These are phyloP conservation scores for Termitomyces sp. DNA, from an alignment of 768 basidiomycete species.

Conservation along the genomic window DNA sequence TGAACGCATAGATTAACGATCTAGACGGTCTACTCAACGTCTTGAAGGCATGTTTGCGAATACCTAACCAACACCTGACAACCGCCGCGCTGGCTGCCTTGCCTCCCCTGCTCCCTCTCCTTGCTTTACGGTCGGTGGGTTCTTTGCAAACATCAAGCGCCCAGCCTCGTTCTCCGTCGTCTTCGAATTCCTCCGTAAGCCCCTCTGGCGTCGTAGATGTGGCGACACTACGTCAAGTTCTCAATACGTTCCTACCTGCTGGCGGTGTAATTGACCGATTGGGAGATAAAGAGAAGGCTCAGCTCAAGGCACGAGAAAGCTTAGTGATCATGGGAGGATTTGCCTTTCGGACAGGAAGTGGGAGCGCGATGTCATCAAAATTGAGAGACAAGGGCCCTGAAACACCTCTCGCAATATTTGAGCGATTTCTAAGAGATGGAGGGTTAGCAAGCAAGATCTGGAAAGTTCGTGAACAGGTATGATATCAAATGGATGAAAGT, in stretches of 20 bases:
- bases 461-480: constrained; percentile 83
- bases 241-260: constrained; percentile 64
- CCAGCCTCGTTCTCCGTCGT: constrained; percentile 43
- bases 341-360: constrained; percentile 54
- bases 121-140: constrained; percentile 39
- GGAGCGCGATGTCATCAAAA: constrained; percentile 37
- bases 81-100: constrained; percentile 71
- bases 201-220: constrained; percentile 44
- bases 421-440: constrained; percentile 62
- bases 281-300: constrained; percentile 72
- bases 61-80: constrained; percentile 76
- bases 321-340: constrained; percentile 71
- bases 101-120: constrained; percentile 57
- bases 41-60: constrained; percentile 72
- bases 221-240: constrained; percentile 57
- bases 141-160: constrained; percentile 19
- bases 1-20: constrained; percentile 54
- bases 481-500: constrained; percentile 14
- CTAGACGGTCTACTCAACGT: constrained; percentile 62
- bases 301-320: constrained; percentile 70
- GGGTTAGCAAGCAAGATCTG: constrained; percentile 79
- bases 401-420: constrained; percentile 64
- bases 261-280: constrained; percentile 81
- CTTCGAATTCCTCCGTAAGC: constrained; percentile 41
- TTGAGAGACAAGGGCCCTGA: constrained; percentile 59